A percentile compares a stretch with the other conserved stretches of the same genome.
phyloP scores from a whole-genome alignment of 108 stramenopile genomes.

The Asterionellopsis glacialis region DNA sequence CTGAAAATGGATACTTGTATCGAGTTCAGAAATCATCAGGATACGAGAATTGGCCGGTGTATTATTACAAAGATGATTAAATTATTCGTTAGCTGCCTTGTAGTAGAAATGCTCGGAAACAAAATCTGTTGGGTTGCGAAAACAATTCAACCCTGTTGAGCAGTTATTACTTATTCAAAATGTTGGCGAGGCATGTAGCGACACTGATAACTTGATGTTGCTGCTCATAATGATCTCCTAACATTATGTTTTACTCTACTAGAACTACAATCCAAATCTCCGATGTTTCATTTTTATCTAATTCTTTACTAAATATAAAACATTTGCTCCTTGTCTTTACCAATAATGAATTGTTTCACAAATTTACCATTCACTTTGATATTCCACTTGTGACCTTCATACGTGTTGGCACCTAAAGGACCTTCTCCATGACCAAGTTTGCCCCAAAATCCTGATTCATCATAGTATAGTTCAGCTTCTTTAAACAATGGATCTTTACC shows the following conservation, averaged over 20 bases:
- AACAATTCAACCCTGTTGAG: too few relatives aligned
- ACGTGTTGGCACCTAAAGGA: constrained; percentile 62
- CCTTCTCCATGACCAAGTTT: constrained; percentile 55
- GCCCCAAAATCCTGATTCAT: constrained; percentile 74
- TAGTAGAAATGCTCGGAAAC: too few relatives aligned
- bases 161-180: too few relatives aligned
- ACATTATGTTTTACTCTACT: too few relatives aligned
- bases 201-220: too few relatives aligned
- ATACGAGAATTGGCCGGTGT: constrained; percentile 2
- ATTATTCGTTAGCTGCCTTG: too few relatives aligned
- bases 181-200: too few relatives aligned
- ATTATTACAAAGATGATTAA: constrained; percentile 4
- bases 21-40: not conserved
- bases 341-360: constrained; percentile 44
- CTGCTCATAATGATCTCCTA: too few relatives aligned
- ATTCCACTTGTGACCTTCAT: constrained; percentile 74
- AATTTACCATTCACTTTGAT: constrained; percentile 55
- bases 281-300: too few relatives aligned
- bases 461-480: constrained; percentile 52
- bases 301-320: not conserved
- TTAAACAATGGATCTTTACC: constrained; percentile 42
- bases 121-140: too few relatives aligned
- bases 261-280: too few relatives aligned
- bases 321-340: not conserved
- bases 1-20: constrained; percentile 4